These are phyloP conservation scores for sunflower (Helianthus annuus) DNA, from an alignment of 129 eudicot species.

Conservation along the genomic window HanXRQr2.0-SUNRISE NC_035439.2:142438085-142438584, in stretches of 20 bases:
- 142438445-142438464: not conserved
- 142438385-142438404: not conserved
- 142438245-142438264: not conserved
- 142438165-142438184: conserved; percentile 29
- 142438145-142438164: conserved; percentile 59
- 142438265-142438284: not conserved
- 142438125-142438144: conserved; percentile 84
- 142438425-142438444: not conserved
- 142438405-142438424: conserved; percentile 4
- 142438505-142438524: conserved; percentile 8
- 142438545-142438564: conserved; percentile 16
- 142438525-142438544: not conserved
- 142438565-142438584: too few relatives aligned
- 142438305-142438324: conserved; percentile 16
- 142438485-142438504: conserved; percentile 11
- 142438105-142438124: conserved; percentile 89
- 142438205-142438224: not conserved
- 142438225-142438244: not conserved
- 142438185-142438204: conserved; percentile 32
- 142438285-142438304: not conserved
- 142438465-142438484: not conserved
- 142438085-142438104: conserved; percentile 82
- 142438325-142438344: conserved; percentile 12
- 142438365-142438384: not conserved
- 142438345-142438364: not conserved